Base-by-base conservation (phyloP, 2,329 filamentous ascomycete species). In the Fusarium tupiense region DNA sequence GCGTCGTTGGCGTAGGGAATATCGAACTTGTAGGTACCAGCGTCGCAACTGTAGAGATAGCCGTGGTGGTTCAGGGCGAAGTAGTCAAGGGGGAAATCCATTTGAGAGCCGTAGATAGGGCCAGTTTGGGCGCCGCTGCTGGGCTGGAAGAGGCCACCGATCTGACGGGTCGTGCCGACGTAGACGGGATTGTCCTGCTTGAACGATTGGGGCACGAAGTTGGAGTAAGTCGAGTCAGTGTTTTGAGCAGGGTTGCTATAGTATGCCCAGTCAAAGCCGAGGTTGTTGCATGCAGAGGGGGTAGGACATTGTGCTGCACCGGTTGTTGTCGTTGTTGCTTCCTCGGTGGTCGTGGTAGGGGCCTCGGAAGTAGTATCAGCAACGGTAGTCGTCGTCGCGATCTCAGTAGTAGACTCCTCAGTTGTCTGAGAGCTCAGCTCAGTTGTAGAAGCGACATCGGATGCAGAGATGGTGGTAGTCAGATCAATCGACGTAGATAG, bases 201-300 rank as follows among this genome's bases (percentile, higher is more conserved):
- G 24, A 68, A 68, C 3, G 65, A 53, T 2, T 47, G 2, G 16
- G 64, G 65, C 5, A 17, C 5, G 4, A 68, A 68, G 16, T 1
- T 43, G 35, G 65, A 68, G 33, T 68, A 68, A 2, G 65, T 68
- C 22, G 54, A n/a, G 24, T 68, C 64, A 4, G 47, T 68, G 24
- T 68, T 68, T 37, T 13, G 31, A 1, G 47, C 41, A 14, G 64
- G 40, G 31, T 68, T 68, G 8, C 2, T 43, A 16, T 35, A 67
- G 33, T 67, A 68, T 10, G 64, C 65, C 64, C 65, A 68, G 22
- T 68, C 64, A 13, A 68, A 54, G 2, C 65, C 65, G 3, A 68
- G 29, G 8, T 68, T 68, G 7, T 49, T 2, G 10, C 64, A 68
- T 8, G 46, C 26, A 1, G 20, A 8, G 3, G 64, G 64, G 2